A percentile compares a stretch with the other conserved stretches of the same genome.
Conservation (phyloP, 2,329 filamentous ascomycete species). For the Thielaviopsis euricoi region DNA sequence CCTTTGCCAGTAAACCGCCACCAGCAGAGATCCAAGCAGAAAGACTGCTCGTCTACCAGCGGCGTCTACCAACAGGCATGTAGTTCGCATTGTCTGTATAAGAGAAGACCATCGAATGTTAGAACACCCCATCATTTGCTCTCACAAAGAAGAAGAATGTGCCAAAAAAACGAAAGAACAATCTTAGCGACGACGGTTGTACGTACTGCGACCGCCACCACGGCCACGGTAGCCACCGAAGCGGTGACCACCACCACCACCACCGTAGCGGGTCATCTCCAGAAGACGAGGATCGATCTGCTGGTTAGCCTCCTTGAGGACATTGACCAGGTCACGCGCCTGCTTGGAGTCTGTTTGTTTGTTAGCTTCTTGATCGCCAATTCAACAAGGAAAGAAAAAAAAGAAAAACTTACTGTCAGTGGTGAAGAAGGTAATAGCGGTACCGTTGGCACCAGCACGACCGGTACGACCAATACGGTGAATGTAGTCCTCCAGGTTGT, state of each 20-base stretch:
- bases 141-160: neutral
- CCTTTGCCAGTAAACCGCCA: neutral
- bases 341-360: conserved; percentile 60
- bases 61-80: conserved; percentile 31
- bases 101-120: neutral
- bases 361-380: conserved; percentile 21
- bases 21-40: neutral
- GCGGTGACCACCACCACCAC: conserved; percentile 62
- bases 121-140: neutral
- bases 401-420: conserved; percentile 75
- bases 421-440: conserved; percentile 96
- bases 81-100: conserved; percentile 32
- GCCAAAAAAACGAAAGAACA: neutral
- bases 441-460: conserved; percentile 84
- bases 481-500: conserved; percentile 97
- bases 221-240: conserved; percentile 56
- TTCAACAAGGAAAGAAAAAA: neutral
- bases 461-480: conserved; percentile 94
- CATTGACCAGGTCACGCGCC: conserved; percentile 87
- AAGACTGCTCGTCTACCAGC: conserved; percentile 27
- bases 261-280: conserved; percentile 89
- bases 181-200: conserved; percentile 20
- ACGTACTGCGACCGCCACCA: conserved; percentile 33
- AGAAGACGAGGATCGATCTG: conserved; percentile 88
- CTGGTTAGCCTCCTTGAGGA: conserved; percentile 94